Evolutionary conservation across 2,329 filamentous ascomycete genomes (phyloP), one percentile per base, ranked within the genome.

Genomic region (Tolypocladium capitatum): DNA sequence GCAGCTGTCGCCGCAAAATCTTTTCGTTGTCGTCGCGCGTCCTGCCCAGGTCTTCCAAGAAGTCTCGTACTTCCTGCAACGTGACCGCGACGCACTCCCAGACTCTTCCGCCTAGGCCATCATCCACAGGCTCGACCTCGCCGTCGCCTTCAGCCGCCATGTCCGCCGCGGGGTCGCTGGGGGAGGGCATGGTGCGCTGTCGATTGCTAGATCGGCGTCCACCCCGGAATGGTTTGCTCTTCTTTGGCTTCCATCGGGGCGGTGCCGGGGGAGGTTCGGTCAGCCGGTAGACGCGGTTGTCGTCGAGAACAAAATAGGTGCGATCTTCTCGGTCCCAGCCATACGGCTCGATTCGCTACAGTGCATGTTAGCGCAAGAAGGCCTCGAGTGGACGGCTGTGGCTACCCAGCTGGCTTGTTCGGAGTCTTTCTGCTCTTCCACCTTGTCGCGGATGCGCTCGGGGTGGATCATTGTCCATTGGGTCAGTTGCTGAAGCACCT

Each of bases 51-150:
- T 75, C 77, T 6, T 78, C 72, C 47, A 96, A 64, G 50, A 96
- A 84, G 1, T 70, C 65, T 46, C 78, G 78, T 53, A 94, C 86
- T 46, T 98, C 87, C 18, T 81, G 72, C 20, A 94, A 68, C 1
- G 83, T 87, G 47, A 95, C 77, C 35, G 89, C 92, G 38, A 98
- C 60, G 59, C 90, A 96, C 62, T 96, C 89, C 91, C 92, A 98
- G 51, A 77, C 86, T 67, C 83, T 84, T 7, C 81, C 83, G 18
- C 82, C 85, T 18, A 91, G 74, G 1, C 82, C 81, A 49, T 84
- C 75, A 52, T 69, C 67, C 2, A 53, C 58, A 11, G 45, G 49
- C 5, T 60, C 52, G 54, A 55, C 55, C 30, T 67, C 64, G 2
- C 65, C 59, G 5, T 59, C 61, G 42, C 63, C 58, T 18, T 71